Evolutionary conservation across 2,329 filamentous ascomycete genomes (phyloP), one percentile per base, ranked within the genome.

Genomic region (Hymenoscyphus fraxineus): DNA sequence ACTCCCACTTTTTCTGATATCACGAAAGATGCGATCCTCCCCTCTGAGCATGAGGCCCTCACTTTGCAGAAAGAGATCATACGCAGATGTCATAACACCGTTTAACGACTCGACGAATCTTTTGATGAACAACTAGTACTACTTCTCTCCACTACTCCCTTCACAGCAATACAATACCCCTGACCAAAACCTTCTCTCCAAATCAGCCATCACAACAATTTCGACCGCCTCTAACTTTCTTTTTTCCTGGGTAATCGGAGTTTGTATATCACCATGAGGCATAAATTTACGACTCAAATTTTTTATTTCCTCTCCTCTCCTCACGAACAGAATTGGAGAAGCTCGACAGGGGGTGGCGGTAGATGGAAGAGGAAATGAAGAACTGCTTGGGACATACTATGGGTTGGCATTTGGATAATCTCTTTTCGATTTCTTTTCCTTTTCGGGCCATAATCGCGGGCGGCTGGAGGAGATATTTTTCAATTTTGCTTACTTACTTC

Each of bases 1-100:
- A 22, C 22, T 19, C n/a, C 47, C 47, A 10, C 44, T 13, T 54
- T 54, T 54, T 54, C 47, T 54, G 47, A 54, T 54, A 13, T 54
- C 47, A 54, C 47, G 47, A 54, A 54, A 54, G 47, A 54, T 54
- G 47, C 47, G 47, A 54, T 27, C 47, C 47, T 54, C 47, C 47
- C 22, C 19, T 54, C 13, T 54, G 22, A 54, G 12, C 22, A 27
- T 13, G 47, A 54, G 44, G n/a, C 47, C 19, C 47, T 54, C 19
- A 9, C 47, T 13, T 12, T 54, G 12, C 12, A 19, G n/a, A 54
- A 54, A 22, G 22, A 54, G 47, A 22, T 22, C 22, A 12, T 10
- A 54, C 10, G 19, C 44, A 54, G 19, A 54, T 54, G 47, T 54
- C 47, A 54, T 27, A 27, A 10, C 47, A 22, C 47, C 47, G 47